Evolutionary conservation across 306 rosid species (phyloP).

Genomic region (Quercus variabilis): DNA sequence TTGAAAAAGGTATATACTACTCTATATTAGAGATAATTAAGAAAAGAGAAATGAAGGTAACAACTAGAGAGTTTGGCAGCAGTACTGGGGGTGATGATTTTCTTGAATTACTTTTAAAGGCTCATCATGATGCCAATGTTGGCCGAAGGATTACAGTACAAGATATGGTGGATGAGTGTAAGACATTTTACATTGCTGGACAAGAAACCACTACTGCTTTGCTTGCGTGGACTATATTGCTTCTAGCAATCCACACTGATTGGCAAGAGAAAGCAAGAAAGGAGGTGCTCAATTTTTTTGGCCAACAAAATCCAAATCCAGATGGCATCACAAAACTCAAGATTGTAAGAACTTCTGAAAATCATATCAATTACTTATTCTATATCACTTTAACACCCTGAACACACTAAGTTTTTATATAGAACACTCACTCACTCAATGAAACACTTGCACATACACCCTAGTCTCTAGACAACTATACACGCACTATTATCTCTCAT

Average conservation of each 20-base stretch:
- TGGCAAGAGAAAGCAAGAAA: too few species aligned
- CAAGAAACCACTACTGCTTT: constrained; percentile 6
- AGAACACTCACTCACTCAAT: too few species aligned
- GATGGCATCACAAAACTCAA: constrained; percentile 1
- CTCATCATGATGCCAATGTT: constrained; percentile 18
- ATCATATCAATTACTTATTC: background rate
- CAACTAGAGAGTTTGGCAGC: background rate
- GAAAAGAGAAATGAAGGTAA: constrained; percentile 21
- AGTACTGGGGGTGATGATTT: constrained; percentile 21
- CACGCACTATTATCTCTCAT: too few species aligned
- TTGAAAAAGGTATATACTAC: constrained; percentile 3
- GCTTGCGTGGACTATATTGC: too few species aligned
- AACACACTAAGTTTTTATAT: too few species aligned
- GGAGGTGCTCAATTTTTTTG: too few species aligned
- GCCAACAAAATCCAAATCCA: too few species aligned
- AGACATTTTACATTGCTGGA: constrained; percentile 19
- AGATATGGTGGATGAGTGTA: constrained; percentile 2
- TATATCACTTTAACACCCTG: too few species aligned
- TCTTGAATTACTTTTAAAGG: constrained; percentile 27
- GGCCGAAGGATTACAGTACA: constrained; percentile 12
- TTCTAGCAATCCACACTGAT: too few species aligned
- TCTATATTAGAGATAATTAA: constrained; percentile 1
- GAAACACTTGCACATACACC: too few species aligned
- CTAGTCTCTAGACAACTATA: too few species aligned
- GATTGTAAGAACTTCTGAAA: background rate